phyloP scores from a whole-genome alignment of 1,284 basidiomycete species.

The Cutaneotrichosporon arboriforme region DNA sequence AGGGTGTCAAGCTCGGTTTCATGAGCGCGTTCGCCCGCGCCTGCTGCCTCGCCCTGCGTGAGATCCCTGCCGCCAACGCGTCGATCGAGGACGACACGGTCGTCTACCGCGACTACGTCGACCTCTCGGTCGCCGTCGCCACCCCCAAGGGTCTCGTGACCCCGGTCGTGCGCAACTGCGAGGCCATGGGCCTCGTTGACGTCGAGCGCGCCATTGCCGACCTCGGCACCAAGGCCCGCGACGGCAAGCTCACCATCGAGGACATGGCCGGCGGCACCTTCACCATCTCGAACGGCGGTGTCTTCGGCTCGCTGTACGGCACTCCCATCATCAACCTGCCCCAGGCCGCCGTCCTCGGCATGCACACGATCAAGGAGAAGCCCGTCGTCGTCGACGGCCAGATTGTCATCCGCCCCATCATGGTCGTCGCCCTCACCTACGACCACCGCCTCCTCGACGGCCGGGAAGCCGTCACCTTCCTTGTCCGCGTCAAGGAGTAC shows the following conservation, averaged over 20 bases:
- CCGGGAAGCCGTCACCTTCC: constrained; percentile 94
- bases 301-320: constrained; percentile 94
- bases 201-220: constrained; percentile 89
- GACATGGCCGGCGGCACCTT: constrained; percentile 96
- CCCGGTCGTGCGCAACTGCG: constrained; percentile 88
- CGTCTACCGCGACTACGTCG: constrained; percentile 91
- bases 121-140: constrained; percentile 89
- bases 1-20: constrained; percentile 96
- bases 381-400: constrained; percentile 89
- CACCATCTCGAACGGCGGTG: constrained; percentile 98
- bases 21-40: constrained; percentile 97
- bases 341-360: constrained; percentile 90
- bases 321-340: constrained; percentile 98
- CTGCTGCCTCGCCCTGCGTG: constrained; percentile 74
- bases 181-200: constrained; percentile 77
- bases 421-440: constrained; percentile 91
- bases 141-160: constrained; percentile 98
- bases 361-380: constrained; percentile 94
- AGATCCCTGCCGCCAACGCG: constrained; percentile 92
- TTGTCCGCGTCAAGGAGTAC: constrained; percentile 69
- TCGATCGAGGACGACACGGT: constrained; percentile 90
- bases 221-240: constrained; percentile 84
- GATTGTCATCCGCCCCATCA: constrained; percentile 86
- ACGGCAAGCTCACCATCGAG: constrained; percentile 90
- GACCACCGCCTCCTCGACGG: constrained; percentile 96